Conservation (phyloP, 2,329 filamentous ascomycete species). For the Fusarium chlamydosporum region DNA sequence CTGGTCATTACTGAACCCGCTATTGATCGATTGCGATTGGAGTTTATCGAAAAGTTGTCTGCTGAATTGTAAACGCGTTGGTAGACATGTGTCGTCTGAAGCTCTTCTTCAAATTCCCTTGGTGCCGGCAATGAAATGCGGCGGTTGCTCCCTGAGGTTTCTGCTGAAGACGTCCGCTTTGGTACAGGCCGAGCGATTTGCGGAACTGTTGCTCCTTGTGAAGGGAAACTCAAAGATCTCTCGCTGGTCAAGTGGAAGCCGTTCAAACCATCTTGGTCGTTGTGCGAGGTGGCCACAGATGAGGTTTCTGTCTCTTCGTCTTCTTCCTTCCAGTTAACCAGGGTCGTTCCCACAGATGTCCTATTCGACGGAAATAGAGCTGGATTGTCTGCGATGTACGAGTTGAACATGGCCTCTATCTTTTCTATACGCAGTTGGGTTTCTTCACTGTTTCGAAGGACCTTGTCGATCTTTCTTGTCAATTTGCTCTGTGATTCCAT, state of each 20-base stretch:
- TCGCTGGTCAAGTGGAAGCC: not conserved
- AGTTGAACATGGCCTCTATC: slow-evolving; percentile 24
- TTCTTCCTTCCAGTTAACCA: slow-evolving; percentile 11
- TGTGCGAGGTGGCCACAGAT: slow-evolving; percentile 10
- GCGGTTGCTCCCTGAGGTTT: not conserved
- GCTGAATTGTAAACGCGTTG: slow-evolving; percentile 25
- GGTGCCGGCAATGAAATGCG: not conserved
- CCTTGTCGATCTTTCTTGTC: slow-evolving; percentile 19
- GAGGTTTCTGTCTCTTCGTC: not conserved
- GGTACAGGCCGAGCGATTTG: slow-evolving; percentile 3
- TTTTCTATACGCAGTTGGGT: slow-evolving; percentile 17
- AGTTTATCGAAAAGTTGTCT: slow-evolving; percentile 15
- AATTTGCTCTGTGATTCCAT: slow-evolving; percentile 21
- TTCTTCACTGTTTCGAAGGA: slow-evolving; percentile 14
- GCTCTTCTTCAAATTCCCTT: slow-evolving; percentile 6
- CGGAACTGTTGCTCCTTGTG: not conserved
- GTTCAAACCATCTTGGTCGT: slow-evolving; percentile 1
- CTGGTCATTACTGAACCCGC: slow-evolving; percentile 22
- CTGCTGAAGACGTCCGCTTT: slow-evolving; percentile 16
- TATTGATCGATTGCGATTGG: not conserved
- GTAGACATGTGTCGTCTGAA: slow-evolving; percentile 16
- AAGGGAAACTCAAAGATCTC: slow-evolving; percentile 20
- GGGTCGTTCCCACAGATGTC: slow-evolving; percentile 11
- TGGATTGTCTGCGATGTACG: slow-evolving; percentile 24
- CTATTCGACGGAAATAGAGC: not conserved